Percentiles rank a stretch among this genome's conserved stretches.
These are phyloP conservation scores for Aspergillus diversus DNA, from an alignment of 495 filamentous ascomycete genomes.

Conservation along the genomic window DNA sequence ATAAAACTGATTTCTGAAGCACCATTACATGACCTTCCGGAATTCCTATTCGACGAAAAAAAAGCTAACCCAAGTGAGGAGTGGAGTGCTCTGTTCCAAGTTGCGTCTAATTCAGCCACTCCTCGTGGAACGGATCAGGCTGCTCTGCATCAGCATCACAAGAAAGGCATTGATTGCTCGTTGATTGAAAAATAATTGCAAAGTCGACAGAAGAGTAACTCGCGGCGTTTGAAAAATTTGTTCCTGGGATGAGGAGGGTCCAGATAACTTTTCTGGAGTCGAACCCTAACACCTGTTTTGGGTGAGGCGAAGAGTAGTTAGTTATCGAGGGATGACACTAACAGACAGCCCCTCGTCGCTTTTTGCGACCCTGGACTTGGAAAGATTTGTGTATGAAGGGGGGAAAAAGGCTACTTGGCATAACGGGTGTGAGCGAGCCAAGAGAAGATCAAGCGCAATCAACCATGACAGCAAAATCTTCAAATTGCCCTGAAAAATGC, in stretches of 20 bases:
- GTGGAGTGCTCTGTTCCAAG: slow-evolving; percentile 2
- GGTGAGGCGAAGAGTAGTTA: neutral
- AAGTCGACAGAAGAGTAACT: neutral
- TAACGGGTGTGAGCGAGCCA: neutral
- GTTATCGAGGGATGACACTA: neutral
- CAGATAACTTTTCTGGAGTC: neutral
- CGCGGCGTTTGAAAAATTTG: neutral
- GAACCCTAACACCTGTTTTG: neutral
- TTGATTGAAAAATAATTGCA: neutral
- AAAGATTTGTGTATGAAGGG: neutral
- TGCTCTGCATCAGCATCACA: slow-evolving; percentile 25
- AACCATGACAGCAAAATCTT: neutral
- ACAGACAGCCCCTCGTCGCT: neutral
- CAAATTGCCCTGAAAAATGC: neutral
- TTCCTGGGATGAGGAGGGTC: too few relatives aligned
- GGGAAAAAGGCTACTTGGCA: neutral
- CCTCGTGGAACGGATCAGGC: slow-evolving; percentile 28
- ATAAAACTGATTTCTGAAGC: neutral
- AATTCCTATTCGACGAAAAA: neutral
- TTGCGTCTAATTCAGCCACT: slow-evolving; percentile 27
- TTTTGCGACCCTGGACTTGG: neutral
- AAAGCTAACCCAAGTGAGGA: slow-evolving; percentile 6
- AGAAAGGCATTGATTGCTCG: neutral
- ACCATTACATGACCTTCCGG: too few relatives aligned
- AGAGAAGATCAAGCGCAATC: neutral